Evolutionary conservation across 2,329 filamentous ascomycete species (phyloP), one percentile per base, ranked within the genome.

Genomic region (Ustulina deusta): DNA sequence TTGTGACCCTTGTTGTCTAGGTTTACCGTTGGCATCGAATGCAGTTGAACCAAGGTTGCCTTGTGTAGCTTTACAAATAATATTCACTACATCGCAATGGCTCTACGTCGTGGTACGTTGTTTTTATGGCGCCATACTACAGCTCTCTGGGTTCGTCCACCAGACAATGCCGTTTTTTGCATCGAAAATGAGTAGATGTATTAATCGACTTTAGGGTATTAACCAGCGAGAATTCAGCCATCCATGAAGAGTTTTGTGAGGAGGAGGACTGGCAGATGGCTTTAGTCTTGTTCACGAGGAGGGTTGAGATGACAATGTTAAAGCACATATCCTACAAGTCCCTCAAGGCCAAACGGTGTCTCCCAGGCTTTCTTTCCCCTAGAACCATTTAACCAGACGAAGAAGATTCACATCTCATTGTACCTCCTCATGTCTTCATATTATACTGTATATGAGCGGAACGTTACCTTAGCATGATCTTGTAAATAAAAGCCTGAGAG

Each of bases 401-500:
- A 52, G 20, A 49, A 55, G n/a, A n/a, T 27, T 60, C 58, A 51
- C 25, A 44, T 42, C 27, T 22, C 36, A 15, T 22, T 25, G 13
- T 38, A n/a, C 55, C 36, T 57, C 40, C 20, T 32, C 36, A 40
- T 51, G 25, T n/a, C 34, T 42, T 49, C 5, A 20, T 4, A 36
- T 48, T 4, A 36, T 48, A 49, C 20, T 61, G 57, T 54, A 58
- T 55, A 67, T 55, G 20, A 15, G 29, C 27, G 25, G 6, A 42
- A 15, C 34, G n/a, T 29, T 34, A 44, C n/a, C 25, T 63, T 57
- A 38, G 58, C 42, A 52, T 61, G 6, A n/a, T 34, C 49, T n/a
- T 56, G 6, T 34, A 56, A 17, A 56, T 63, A 51, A 56, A 42
- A 48, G 34, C 25, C 27, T 20, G 27, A 65, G 48, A 32, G 60